Percentiles rank a stretch among this genome's conserved stretches.
phyloP scores from a whole-genome alignment of 2,329 filamentous ascomycete species.

The Ambrosiella cleistominuta region DNA sequence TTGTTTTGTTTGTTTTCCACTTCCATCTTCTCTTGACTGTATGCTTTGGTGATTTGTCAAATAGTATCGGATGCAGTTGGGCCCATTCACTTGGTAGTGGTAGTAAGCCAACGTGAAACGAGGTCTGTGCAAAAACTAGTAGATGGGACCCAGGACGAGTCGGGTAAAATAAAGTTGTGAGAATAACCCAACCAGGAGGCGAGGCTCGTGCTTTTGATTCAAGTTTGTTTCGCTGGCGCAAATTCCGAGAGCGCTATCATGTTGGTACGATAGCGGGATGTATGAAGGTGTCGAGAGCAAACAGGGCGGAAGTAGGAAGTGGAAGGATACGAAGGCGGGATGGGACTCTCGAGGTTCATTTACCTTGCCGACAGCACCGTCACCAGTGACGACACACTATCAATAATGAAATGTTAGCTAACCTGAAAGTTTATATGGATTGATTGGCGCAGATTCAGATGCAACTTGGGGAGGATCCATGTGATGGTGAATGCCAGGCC shows the following conservation, averaged over 20 bases:
- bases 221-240: slow-evolving; percentile 1
- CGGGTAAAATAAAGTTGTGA: neutral
- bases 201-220: slow-evolving; percentile 8
- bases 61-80: neutral
- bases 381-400: slow-evolving; percentile 95
- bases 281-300: neutral
- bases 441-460: neutral
- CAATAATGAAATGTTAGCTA: slow-evolving; percentile 21
- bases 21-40: neutral
- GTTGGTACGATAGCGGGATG: no score
- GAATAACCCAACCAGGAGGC: neutral
- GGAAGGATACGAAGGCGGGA: neutral
- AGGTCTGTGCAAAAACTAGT: slow-evolving; percentile 7
- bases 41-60: neutral
- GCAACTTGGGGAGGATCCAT: neutral
- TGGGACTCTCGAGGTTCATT: slow-evolving; percentile 13
- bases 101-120: neutral
- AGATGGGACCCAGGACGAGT: neutral
- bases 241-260: no score
- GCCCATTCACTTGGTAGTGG: slow-evolving; percentile 6
- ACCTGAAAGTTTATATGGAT: slow-evolving; percentile 1
- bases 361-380: slow-evolving; percentile 98
- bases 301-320: neutral
- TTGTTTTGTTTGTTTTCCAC: neutral
- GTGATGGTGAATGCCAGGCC: neutral